Percentiles rank a stretch among this genome's conserved stretches.
phyloP scores from a whole-genome alignment of 2,329 filamentous ascomycete genomes.

The Lasiodiplodia sp. region DNA sequence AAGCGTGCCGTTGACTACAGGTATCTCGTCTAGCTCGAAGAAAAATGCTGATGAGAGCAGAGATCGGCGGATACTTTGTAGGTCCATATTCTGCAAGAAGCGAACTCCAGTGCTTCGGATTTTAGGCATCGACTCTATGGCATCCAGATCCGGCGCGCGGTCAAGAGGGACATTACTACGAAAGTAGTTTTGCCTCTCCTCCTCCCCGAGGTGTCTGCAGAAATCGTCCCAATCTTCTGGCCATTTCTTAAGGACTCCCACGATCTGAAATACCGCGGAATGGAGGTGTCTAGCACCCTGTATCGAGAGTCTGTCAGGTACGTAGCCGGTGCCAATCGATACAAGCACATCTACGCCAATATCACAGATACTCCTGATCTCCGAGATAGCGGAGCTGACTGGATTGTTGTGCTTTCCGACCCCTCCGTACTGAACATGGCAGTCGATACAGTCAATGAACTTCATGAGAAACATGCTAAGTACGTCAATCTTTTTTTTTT shows the following conservation, averaged over 20 bases:
- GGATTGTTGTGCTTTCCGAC: slow-evolving; percentile 3
- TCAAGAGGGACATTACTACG: slow-evolving; percentile 2
- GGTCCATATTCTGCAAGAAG: background rate
- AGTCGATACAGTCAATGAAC: slow-evolving; percentile 3
- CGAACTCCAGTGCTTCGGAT: background rate
- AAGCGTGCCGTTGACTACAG: background rate
- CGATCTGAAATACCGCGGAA: background rate
- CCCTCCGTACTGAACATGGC: background rate
- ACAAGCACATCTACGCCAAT: slow-evolving; percentile 2
- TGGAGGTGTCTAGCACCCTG: slow-evolving; percentile 6
- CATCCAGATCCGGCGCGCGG: background rate
- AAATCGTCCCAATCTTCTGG: slow-evolving; percentile 3
- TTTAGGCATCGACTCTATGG: background rate
- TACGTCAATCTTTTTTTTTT: background rate
- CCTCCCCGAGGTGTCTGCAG: slow-evolving; percentile 1
- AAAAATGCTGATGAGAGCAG: slow-evolving; percentile 5
- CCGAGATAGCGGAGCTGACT: background rate
- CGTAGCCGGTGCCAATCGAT: slow-evolving; percentile 5
- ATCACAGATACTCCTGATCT: slow-evolving; percentile 4
- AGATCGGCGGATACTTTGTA: slow-evolving; percentile 2
- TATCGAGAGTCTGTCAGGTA: background rate
- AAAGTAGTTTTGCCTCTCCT: slow-evolving; percentile 1
- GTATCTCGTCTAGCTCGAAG: slow-evolving; percentile 7
- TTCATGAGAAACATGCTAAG: slow-evolving; percentile 3
- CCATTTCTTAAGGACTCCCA: slow-evolving; percentile 1